Evolutionary conservation across 305 asterid genomes (phyloP).

Genomic region (Fraxinus angustifolia): DNA sequence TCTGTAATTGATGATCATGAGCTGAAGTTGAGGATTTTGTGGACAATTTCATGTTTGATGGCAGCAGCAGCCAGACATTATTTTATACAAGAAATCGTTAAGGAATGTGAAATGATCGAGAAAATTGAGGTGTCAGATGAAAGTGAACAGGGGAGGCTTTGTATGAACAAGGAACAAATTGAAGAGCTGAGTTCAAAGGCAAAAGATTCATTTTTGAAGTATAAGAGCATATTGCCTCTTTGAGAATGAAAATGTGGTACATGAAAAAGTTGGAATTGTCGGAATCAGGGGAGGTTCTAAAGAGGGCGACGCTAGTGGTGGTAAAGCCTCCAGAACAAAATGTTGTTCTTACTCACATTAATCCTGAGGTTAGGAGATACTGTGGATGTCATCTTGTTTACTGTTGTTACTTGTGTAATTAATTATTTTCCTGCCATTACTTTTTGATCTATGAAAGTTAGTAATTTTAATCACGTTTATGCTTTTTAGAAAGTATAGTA

Average conservation of each 20-base stretch:
- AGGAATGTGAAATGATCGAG: slow-evolving; percentile 24
- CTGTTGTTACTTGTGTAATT: no score
- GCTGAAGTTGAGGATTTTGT: slow-evolving; percentile 56
- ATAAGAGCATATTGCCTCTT: slow-evolving; percentile 43
- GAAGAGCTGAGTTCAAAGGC: slow-evolving; percentile 33
- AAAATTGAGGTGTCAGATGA: slow-evolving; percentile 48
- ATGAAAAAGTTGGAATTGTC: slow-evolving; percentile 49
- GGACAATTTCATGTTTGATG: slow-evolving; percentile 65
- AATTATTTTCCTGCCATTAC: no score
- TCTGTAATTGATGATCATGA: slow-evolving; percentile 44
- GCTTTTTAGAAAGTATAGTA: no score
- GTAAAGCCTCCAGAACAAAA: no score
- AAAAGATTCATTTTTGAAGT: slow-evolving; percentile 12
- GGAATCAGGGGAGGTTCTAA: slow-evolving; percentile 44
- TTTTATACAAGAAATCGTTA: slow-evolving; percentile 38
- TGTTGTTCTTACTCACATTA: no score
- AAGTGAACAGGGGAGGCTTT: slow-evolving; percentile 47
- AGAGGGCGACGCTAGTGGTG: slow-evolving; percentile 59
- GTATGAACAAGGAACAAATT: slow-evolving; percentile 48
- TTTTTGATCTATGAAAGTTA: no score
- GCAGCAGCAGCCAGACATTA: slow-evolving; percentile 58
- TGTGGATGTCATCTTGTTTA: no score
- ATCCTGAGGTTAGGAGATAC: no score
- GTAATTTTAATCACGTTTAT: no score
- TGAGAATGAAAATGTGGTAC: slow-evolving; percentile 72